These are phyloP conservation scores for Shiraia bambusicola DNA, from an alignment of 2,329 filamentous ascomycete genomes.

Conservation along the genomic window DNA sequence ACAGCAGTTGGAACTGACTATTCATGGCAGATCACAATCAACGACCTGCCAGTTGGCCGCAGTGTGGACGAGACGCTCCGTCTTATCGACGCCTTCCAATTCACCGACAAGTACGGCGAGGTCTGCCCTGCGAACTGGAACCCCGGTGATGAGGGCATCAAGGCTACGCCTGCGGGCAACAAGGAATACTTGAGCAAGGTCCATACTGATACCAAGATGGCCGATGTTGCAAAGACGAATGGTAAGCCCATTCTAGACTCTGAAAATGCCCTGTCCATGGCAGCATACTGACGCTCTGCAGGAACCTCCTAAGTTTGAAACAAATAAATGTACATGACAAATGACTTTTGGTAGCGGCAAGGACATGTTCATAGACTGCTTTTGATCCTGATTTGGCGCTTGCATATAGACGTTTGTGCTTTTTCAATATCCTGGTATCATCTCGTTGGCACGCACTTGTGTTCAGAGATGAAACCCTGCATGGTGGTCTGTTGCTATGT, in stretches of 20 bases:
- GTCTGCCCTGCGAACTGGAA: constrained; percentile 49
- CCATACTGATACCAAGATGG: constrained; percentile 41
- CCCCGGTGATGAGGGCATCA: constrained; percentile 44
- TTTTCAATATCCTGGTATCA: no score
- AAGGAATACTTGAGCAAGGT: constrained; percentile 42
- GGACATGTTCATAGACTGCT: background rate
- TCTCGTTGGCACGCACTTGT: no score
- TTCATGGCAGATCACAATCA: constrained; percentile 59
- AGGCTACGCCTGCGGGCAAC: constrained; percentile 44
- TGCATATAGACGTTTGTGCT: no score
- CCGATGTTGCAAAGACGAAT: constrained; percentile 32
- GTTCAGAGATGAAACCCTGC: no score
- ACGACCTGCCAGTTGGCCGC: constrained; percentile 65
- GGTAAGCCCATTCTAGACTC: constrained; percentile 16
- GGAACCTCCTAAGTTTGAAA: background rate
- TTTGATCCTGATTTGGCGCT: background rate
- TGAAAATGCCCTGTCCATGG: background rate
- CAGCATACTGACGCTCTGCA: background rate
- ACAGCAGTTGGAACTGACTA: constrained; percentile 8
- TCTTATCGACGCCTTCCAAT: constrained; percentile 54
- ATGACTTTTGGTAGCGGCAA: background rate
- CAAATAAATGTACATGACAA: background rate
- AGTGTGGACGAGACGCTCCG: constrained; percentile 65
- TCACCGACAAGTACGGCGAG: constrained; percentile 48
- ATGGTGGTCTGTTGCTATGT: no score